phyloP scores from a whole-genome alignment of 306 rosid species.

The Prunus davidiana region DNA sequence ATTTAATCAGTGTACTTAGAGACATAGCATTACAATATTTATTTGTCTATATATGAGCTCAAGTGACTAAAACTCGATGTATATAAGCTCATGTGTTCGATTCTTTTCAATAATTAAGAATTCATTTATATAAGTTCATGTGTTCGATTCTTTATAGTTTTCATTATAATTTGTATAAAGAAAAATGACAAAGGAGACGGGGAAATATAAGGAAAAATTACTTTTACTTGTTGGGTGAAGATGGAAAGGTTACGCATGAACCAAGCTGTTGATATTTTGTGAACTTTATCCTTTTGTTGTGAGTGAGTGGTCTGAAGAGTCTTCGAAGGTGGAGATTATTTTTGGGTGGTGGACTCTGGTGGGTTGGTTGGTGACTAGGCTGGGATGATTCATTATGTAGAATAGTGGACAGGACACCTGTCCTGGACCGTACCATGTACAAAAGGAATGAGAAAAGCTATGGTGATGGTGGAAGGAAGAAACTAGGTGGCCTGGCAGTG shows the following conservation, averaged over 20 bases:
- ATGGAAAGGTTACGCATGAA: neutral
- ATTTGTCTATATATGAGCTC: too few species aligned
- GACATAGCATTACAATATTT: too few species aligned
- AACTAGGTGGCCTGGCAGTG: neutral
- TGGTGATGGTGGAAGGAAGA: slow-evolving; percentile 3
- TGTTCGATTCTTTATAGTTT: too few species aligned
- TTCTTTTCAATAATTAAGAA: too few species aligned
- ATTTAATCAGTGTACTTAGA: too few species aligned
- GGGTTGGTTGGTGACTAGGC: neutral
- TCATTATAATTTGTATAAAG: too few species aligned
- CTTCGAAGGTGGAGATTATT: neutral
- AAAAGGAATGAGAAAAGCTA: neutral
- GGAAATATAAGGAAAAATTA: too few species aligned
- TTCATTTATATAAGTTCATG: too few species aligned
- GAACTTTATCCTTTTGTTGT: neutral
- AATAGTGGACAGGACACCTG: slow-evolving; percentile 30
- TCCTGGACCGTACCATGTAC: slow-evolving; percentile 46
- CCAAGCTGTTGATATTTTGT: neutral
- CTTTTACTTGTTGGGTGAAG: too few species aligned
- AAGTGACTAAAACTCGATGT: too few species aligned
- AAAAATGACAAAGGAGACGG: too few species aligned
- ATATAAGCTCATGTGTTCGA: too few species aligned
- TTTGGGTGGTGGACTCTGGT: neutral
- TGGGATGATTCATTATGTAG: neutral
- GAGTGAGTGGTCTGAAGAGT: neutral